A percentile compares a stretch with the other conserved stretches of the same genome.
Conservation (phyloP, 805 yeast species). For the Yamadazyma tumulicola region DNA sequence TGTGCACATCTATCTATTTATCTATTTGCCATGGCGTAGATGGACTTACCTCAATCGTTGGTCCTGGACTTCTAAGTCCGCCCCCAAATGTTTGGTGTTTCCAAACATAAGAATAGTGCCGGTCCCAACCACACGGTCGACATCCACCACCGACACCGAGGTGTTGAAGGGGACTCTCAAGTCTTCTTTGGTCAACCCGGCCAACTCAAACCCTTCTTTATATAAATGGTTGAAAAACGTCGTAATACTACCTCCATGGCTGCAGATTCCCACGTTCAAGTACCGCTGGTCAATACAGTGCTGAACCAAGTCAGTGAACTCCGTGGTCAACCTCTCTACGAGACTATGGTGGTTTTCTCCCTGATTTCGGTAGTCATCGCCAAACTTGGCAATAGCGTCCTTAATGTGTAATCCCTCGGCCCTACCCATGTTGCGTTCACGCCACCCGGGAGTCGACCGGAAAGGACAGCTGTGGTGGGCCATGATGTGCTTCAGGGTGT, state of each 20-base stretch:
- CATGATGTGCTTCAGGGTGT: conserved; percentile 50
- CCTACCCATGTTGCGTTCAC: conserved; percentile 76
- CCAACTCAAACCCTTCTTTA: conserved; percentile 35
- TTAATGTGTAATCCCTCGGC: conserved; percentile 70
- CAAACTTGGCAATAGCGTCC: conserved; percentile 64
- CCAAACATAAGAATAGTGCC: conserved; percentile 58
- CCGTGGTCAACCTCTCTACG: conserved; percentile 44
- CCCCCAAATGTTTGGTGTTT: conserved; percentile 65
- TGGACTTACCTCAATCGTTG: conserved; percentile 36
- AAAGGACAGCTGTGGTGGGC: conserved; percentile 15
- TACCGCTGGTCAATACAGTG: conserved; percentile 29
- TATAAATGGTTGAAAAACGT: conserved; percentile 52
- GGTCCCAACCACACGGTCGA: conserved; percentile 36
- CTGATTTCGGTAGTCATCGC: conserved; percentile 54
- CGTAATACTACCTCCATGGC: conserved; percentile 82
- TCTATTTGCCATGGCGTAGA: neutral
- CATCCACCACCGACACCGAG: conserved; percentile 65
- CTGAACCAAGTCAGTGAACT: conserved; percentile 42
- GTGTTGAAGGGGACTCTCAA: conserved; percentile 70
- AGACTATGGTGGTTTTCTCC: conserved; percentile 59
- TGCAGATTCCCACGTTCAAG: conserved; percentile 56
- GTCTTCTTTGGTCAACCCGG: conserved; percentile 35
- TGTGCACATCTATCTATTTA: neutral
- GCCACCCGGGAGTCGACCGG: conserved; percentile 37
- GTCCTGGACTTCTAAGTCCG: conserved; percentile 48